Base-by-base conservation (phyloP, 1,284 basidiomycete species). In the Cutaneotrichosporon curvatum region DNA sequence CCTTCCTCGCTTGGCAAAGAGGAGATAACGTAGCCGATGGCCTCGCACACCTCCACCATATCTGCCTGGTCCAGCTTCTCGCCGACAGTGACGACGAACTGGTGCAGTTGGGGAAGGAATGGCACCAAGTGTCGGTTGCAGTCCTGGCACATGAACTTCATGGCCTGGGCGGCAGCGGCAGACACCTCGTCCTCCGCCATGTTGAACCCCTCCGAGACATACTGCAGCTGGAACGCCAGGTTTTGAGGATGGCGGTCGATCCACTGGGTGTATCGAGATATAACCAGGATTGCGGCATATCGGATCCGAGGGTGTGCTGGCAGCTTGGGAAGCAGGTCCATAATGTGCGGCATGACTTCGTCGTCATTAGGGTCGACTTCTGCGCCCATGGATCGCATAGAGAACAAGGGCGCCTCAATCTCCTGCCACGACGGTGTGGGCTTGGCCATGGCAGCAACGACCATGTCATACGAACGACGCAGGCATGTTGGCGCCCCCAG, bases 221-320 rank as follows among this genome's bases (percentile, higher is more conserved):
- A 98, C 57, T 86, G 83, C 18, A 98, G 76, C 65, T 90, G 84
- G 65, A 81, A 81, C 23, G 80, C 79, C 52, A 99, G 87, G 64
- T 95, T 90, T 32, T 83, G 77, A 0, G 92, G 87, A 65, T 98
- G 92, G 53, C 78, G 76, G 63, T 85, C 87, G 61, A 94, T 86
- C 95, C 95, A 99, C 72, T 94, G 87, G 9, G 92, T 92, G 70
- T 98, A 99, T 16, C 95, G 81, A 10, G 89, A 88, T 54, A 98
- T 84, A 58, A 99, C 92, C 49, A 99, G 80, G 34, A 96, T 80
- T 7, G 92, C 88, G 21, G 95, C 91, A 65, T 98, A 99, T 51
- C 85, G 88, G 53, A 99, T 85, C 48, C 83, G 81, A 34, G 92
- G 92, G 65, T 98, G 94, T 40, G 78, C 74, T 0, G 95, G 95